Percentiles rank a stretch among this genome's conserved stretches.
Evolutionary conservation across 2,329 filamentous ascomycete genomes (phyloP).

Genomic region (Knoxdaviesia capensis): DNA sequence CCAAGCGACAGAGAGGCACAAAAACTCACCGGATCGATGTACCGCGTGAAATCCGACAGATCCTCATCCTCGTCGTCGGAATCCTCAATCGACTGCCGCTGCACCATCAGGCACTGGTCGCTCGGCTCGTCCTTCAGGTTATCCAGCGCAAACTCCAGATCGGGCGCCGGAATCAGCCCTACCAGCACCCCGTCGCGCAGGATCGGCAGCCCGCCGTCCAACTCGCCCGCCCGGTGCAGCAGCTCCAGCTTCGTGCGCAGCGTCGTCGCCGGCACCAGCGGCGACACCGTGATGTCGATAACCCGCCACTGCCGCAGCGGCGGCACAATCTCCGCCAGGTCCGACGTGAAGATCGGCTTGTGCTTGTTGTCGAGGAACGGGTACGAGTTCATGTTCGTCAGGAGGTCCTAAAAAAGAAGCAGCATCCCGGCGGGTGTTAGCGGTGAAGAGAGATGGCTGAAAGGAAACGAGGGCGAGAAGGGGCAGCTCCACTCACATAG

Average conservation of each 20-base stretch:
- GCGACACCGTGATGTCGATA: conserved; percentile 75
- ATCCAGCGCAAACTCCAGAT: conserved; percentile 84
- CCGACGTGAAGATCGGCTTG: conserved; percentile 74
- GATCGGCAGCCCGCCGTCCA: conserved; percentile 83
- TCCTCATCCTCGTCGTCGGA: conserved; percentile 38
- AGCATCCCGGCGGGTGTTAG: background rate
- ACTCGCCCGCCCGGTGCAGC: conserved; percentile 67
- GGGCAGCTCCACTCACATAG: conserved; percentile 35
- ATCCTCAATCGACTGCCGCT: conserved; percentile 41
- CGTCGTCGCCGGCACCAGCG: conserved; percentile 55
- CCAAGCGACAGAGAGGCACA: background rate
- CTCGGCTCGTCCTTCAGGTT: conserved; percentile 56
- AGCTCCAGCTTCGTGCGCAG: conserved; percentile 66
- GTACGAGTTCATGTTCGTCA: conserved; percentile 94
- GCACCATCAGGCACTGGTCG: conserved; percentile 64
- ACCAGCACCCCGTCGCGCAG: conserved; percentile 61
- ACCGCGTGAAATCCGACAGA: conserved; percentile 72
- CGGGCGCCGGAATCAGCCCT: conserved; percentile 80
- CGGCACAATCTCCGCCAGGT: conserved; percentile 71
- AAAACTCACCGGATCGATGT: conserved; percentile 59
- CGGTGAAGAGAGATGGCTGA: conserved; percentile 5
- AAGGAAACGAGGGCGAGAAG: background rate
- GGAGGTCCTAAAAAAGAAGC: conserved; percentile 40
- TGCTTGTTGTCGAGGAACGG: conserved; percentile 95
- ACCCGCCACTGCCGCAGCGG: conserved; percentile 53